phyloP scores from a whole-genome alignment of 441 rosid genomes.

The Monsonia emarginata region DNA sequence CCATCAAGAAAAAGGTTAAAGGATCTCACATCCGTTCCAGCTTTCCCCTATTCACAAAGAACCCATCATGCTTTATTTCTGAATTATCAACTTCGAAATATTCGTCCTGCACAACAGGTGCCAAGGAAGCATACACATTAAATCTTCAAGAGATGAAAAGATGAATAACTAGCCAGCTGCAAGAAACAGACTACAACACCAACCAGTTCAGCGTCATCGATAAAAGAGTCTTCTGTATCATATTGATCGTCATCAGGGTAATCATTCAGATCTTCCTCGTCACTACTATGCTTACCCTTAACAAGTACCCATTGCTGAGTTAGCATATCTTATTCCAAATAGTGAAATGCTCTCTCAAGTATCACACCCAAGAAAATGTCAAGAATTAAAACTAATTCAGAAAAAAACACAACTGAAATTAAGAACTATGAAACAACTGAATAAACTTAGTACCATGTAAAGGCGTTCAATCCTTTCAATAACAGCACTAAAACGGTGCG shows the following conservation, averaged over 20 bases:
- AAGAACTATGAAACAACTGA: not conserved
- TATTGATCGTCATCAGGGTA: constrained; percentile 91
- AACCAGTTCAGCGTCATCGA: constrained; percentile 93
- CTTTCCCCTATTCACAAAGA: constrained; percentile 86
- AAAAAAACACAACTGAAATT: not conserved
- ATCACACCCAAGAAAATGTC: not conserved
- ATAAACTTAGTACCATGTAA: constrained; percentile 48
- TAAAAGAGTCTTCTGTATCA: constrained; percentile 95
- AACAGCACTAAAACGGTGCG: constrained; percentile 83
- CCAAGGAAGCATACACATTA: constrained; percentile 9
- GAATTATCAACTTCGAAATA: constrained; percentile 96
- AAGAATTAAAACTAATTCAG: not conserved
- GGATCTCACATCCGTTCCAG: constrained; percentile 76
- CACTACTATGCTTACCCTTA: constrained; percentile 95
- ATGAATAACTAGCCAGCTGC: constrained; percentile 1
- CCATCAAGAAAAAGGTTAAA: constrained; percentile 2
- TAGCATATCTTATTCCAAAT: constrained; percentile 14
- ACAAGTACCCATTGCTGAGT: constrained; percentile 18
- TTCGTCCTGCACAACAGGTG: constrained; percentile 65
- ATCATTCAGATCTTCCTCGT: constrained; percentile 79
- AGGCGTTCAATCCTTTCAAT: constrained; percentile 98
- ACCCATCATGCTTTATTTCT: constrained; percentile 81
- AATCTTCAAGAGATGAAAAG: not conserved
- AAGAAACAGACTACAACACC: constrained; percentile 24
- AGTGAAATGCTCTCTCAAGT: not conserved